Evolutionary conservation across 2,329 filamentous ascomycete genomes (phyloP).

Genomic region (Aspergillus sclerotialis): DNA sequence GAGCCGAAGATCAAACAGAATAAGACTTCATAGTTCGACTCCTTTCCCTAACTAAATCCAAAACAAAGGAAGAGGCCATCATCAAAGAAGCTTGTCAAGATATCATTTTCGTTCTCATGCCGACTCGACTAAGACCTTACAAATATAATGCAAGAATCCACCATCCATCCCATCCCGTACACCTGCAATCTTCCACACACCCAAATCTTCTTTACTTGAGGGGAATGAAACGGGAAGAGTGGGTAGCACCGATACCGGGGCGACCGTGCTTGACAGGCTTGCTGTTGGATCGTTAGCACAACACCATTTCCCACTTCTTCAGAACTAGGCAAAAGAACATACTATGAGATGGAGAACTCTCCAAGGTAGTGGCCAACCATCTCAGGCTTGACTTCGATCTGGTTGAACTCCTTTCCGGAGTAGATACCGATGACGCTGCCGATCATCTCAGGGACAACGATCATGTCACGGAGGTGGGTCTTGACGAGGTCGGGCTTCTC

Average conservation of each 20-base stretch:
- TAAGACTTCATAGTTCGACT: too few relatives aligned
- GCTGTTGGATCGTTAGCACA: constrained; percentile 57
- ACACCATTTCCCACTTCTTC: too few relatives aligned
- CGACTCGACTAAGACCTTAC: constrained; percentile 28
- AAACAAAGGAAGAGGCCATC: too few relatives aligned
- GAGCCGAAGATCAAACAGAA: too few relatives aligned
- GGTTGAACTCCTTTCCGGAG: constrained; percentile 99
- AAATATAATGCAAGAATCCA: constrained; percentile 23
- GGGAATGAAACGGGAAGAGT: constrained; percentile 99
- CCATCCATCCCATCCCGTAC: constrained; percentile 29
- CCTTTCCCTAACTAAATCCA: too few relatives aligned
- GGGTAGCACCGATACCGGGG: constrained; percentile 99
- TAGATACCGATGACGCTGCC: constrained; percentile 98
- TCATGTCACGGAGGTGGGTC: constrained; percentile 99
- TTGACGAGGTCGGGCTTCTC: constrained; percentile 99
- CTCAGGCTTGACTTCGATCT: constrained; percentile 99
- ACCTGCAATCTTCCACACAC: constrained; percentile 27
- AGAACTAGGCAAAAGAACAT: constrained; percentile 48
- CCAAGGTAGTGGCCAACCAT: constrained; percentile 99
- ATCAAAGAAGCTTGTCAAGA: not conserved
- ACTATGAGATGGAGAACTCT: constrained; percentile 99
- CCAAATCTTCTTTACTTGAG: constrained; percentile 71
- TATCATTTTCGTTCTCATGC: not conserved
- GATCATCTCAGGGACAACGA: constrained; percentile 99
- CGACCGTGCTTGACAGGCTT: constrained; percentile 99